These are phyloP conservation scores for Hericium coralloides DNA, from an alignment of 768 basidiomycete genomes.

Conservation along the genomic window DNA sequence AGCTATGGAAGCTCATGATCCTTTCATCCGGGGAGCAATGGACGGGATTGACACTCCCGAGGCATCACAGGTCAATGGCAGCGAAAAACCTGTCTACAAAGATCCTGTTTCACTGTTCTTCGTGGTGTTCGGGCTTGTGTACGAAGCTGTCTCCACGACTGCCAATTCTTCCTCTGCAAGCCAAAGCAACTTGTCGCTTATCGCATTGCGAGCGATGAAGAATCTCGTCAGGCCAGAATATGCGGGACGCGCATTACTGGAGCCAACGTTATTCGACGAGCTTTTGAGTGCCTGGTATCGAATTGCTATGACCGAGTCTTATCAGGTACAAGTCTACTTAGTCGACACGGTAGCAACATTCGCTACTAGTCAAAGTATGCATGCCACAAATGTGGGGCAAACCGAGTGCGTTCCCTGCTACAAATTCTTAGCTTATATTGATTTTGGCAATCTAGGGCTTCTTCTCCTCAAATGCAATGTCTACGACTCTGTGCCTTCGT, in stretches of 20 bases:
- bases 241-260: constrained; percentile 71
- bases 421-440: not conserved
- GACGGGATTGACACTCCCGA: constrained; percentile 50
- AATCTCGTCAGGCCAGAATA: constrained; percentile 75
- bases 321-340: constrained; percentile 61
- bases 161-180: constrained; percentile 40
- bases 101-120: constrained; percentile 83
- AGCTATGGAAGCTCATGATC: constrained; percentile 62
- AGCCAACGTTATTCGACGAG: constrained; percentile 83
- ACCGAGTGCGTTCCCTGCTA: constrained; percentile 8
- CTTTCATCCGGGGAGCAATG: constrained; percentile 69
- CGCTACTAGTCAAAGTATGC: constrained; percentile 28
- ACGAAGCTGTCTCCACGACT: constrained; percentile 70
- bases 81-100: constrained; percentile 24
- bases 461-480: constrained; percentile 42
- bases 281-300: constrained; percentile 83
- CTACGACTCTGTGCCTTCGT: constrained; percentile 77
- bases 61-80: constrained; percentile 18
- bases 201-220: constrained; percentile 69
- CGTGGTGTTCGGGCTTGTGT: constrained; percentile 88
- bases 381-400: constrained; percentile 22
- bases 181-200: constrained; percentile 35
- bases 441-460: constrained; percentile 1
- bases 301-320: constrained; percentile 80
- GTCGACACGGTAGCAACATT: constrained; percentile 59